These are phyloP conservation scores for Tuctoria greenei DNA, from an alignment of 176 grass and related monocot genomes.

Conservation along the genomic window DNA sequence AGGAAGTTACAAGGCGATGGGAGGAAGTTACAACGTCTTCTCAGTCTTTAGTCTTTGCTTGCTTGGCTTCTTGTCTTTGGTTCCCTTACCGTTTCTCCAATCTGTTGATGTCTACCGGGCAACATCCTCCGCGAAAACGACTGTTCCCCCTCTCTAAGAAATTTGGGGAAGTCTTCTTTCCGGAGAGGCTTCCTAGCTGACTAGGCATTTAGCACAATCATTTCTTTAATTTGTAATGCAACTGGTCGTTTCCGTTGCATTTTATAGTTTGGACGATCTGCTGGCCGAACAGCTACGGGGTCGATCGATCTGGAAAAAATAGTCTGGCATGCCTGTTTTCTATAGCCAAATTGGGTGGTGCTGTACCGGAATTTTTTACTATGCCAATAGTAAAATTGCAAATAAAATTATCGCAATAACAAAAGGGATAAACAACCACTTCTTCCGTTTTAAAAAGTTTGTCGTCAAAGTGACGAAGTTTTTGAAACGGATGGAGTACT, in stretches of 20 bases:
- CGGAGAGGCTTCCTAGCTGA: background rate
- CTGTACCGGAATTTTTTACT: background rate
- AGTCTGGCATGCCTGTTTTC: background rate
- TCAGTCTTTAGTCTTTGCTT: background rate
- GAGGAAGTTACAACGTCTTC: background rate
- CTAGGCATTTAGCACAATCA: background rate
- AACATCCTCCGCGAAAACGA: constrained; percentile 22
- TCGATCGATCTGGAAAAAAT: background rate
- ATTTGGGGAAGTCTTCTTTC: background rate
- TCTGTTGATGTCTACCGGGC: background rate
- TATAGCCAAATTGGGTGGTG: background rate
- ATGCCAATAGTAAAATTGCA: background rate
- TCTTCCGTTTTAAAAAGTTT: too few relatives aligned
- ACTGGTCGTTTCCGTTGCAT: background rate
- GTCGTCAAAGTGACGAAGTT: too few relatives aligned
- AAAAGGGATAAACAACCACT: background rate
- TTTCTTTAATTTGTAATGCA: background rate
- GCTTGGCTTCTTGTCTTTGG: background rate
- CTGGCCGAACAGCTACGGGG: background rate
- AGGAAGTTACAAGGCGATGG: too few relatives aligned
- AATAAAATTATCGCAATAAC: too few relatives aligned
- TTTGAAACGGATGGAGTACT: too few relatives aligned
- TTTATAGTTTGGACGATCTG: background rate
- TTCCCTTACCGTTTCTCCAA: background rate
- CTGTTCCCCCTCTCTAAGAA: background rate